Percentiles rank a stretch among this genome's conserved stretches.
phyloP scores from a whole-genome alignment of 768 basidiomycete species.

The Xerocomellus amylosporus region DNA sequence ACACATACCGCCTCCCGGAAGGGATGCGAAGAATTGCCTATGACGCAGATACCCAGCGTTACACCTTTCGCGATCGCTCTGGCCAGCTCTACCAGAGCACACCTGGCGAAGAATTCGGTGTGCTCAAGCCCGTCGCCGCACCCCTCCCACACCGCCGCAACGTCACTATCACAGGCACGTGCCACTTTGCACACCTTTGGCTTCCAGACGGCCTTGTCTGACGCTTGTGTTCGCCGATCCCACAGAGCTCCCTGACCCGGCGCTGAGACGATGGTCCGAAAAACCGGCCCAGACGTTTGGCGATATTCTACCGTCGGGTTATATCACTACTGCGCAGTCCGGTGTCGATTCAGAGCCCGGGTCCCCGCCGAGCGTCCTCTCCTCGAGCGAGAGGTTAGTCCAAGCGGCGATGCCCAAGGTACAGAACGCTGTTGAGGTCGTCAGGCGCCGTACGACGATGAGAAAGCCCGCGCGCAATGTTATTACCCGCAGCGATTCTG shows the following conservation, averaged over 20 bases:
- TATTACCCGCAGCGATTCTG: constrained; percentile 11
- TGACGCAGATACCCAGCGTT: constrained; percentile 51
- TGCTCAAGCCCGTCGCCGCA: constrained; percentile 35
- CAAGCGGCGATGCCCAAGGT: constrained; percentile 41
- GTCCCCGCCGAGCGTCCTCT: background rate
- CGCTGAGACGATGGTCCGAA: constrained; percentile 21
- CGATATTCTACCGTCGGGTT: constrained; percentile 45
- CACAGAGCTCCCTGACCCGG: constrained; percentile 27
- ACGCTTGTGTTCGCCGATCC: background rate
- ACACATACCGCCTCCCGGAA: constrained; percentile 34
- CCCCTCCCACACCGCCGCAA: constrained; percentile 25
- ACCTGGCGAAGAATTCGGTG: constrained; percentile 46
- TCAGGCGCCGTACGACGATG: constrained; percentile 22
- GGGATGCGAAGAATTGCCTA: constrained; percentile 52
- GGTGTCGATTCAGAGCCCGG: constrained; percentile 16
- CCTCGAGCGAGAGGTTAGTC: constrained; percentile 33
- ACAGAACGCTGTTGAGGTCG: constrained; percentile 34
- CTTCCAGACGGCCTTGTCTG: too few relatives aligned
- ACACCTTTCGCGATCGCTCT: constrained; percentile 46
- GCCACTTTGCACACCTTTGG: too few relatives aligned
- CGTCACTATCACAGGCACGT: constrained; percentile 24
- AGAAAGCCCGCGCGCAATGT: background rate
- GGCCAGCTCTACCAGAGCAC: constrained; percentile 45
- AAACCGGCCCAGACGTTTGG: constrained; percentile 39
- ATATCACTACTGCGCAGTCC: constrained; percentile 40